These are phyloP conservation scores for Graphilbum fragrans DNA, from an alignment of 2,329 filamentous ascomycete species.

Conservation along the genomic window DNA sequence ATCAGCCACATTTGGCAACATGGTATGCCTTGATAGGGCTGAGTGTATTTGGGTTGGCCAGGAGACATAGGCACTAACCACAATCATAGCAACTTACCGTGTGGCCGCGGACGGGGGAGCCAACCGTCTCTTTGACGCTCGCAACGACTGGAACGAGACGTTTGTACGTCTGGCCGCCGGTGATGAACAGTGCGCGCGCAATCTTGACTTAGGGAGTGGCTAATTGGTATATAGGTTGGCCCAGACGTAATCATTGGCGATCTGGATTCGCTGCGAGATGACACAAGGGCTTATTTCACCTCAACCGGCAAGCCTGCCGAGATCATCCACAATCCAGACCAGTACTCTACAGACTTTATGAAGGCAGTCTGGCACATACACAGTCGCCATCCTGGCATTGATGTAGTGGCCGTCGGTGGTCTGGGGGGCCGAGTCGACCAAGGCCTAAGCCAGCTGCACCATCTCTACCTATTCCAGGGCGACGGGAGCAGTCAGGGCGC, in stretches of 20 bases:
- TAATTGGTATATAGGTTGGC: conserved; percentile 30
- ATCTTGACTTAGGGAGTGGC: too few species aligned
- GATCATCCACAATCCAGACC: conserved; percentile 62
- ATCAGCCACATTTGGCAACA: conserved; percentile 37
- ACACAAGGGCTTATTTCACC: conserved; percentile 55
- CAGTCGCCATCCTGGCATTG: conserved; percentile 13
- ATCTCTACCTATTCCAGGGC: conserved; percentile 56
- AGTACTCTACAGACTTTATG: conserved; percentile 82
- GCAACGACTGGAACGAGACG: conserved; percentile 7
- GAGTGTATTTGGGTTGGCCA: too few species aligned
- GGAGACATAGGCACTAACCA: too few species aligned
- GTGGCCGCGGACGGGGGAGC: conserved; percentile 89
- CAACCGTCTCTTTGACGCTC: conserved; percentile 51
- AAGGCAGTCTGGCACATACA: conserved; percentile 61
- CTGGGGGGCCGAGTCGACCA: conserved; percentile 89
- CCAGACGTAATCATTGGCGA: conserved; percentile 76
- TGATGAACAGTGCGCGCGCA: too few species aligned
- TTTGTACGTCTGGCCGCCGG: conserved; percentile 23
- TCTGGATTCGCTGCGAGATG: conserved; percentile 65
- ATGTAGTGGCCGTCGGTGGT: conserved; percentile 75
- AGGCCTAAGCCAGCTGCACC: conserved; percentile 77
- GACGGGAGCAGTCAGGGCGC: conserved; percentile 30
- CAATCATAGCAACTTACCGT: conserved; percentile 13
- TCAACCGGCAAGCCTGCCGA: conserved; percentile 33
- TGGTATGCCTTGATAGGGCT: conserved; percentile 27